Evolutionary conservation across 1,139 yeast genomes (phyloP), one percentile per base, ranked within the genome.

Genomic region (Pichia norvegensis): DNA sequence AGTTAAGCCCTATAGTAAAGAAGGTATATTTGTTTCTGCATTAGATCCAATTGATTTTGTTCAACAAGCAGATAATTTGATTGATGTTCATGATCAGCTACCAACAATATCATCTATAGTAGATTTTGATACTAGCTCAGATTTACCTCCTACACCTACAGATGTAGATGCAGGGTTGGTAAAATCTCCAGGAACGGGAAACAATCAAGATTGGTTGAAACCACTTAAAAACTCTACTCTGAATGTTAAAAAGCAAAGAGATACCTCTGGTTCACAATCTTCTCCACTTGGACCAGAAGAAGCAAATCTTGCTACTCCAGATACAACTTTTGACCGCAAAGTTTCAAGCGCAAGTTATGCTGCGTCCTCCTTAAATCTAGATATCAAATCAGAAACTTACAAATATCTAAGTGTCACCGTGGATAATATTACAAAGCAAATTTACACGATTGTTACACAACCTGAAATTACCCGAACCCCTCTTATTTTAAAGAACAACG

Each of bases 1-100:
- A 1, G 64, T 64, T 11, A 49, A 51, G 27, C 60, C 66, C 1
- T 53, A 47, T 37, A 54, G 59, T 4, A 46, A 54, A 16, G 48
- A 55, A 2, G 67, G 67, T 8, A 52, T 64, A 51, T 63, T 62
- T 48, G 47, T 45, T 5, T 49, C 54, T 2, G 56, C 64, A 2
- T 42, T 48, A 5, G 66, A 63, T 48, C 67, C 65, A 20, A 42
- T 60, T 22, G 51, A 51, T 27, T 55, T 52, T 38, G 29, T 50
- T 1, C 45, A 42, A 23, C 29, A 38, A 16, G 23, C 41, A 13
- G 31, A 35, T 23, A 33, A 33, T 9, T 41, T 44, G 17, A 16
- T 16, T 4, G 13, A 16, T 31, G 19, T 9, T 17, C 19, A 31
- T 8, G 19, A 16, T 16, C 19, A 31, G 16, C 20, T 31, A 4